These are phyloP conservation scores for Erysimum cheiri DNA, from an alignment of 441 rosid genomes.

Conservation along the genomic window DNA sequence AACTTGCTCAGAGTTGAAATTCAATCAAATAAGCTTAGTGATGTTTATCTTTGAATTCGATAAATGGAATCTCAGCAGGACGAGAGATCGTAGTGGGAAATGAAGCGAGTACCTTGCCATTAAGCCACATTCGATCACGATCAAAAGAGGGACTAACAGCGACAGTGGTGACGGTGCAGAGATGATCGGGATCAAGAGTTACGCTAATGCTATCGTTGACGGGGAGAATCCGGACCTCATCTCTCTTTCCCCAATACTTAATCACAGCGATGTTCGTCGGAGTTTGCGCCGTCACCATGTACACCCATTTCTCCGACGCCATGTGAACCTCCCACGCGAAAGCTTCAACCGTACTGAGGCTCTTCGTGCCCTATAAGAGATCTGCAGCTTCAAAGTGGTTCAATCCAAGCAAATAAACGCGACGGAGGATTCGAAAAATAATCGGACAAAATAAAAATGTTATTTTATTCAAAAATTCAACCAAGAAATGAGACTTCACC, in stretches of 20 bases:
- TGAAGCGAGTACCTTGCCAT: conserved; percentile 69
- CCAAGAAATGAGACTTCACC: background rate
- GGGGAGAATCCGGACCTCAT: conserved; percentile 84
- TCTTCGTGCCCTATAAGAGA: conserved; percentile 4
- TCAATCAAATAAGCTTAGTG: background rate
- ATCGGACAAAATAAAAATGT: background rate
- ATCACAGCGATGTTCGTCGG: conserved; percentile 97
- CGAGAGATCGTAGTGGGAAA: background rate
- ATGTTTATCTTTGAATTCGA: background rate
- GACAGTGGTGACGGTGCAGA: conserved; percentile 92
- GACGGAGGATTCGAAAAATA: conserved; percentile 40
- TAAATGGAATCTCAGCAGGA: background rate
- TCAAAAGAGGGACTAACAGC: conserved; percentile 83
- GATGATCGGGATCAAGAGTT: conserved; percentile 93
- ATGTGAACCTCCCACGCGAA: conserved; percentile 19
- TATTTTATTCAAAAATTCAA: conserved; percentile 13
- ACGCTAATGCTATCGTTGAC: conserved; percentile 91
- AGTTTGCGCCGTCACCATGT: conserved; percentile 82
- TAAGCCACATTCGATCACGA: conserved; percentile 97
- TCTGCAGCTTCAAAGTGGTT: conserved; percentile 29
- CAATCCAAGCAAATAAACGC: conserved; percentile 3
- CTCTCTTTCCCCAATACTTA: conserved; percentile 96
- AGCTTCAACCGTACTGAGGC: conserved; percentile 1
- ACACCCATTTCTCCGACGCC: conserved; percentile 70
- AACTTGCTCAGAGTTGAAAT: conserved; percentile 6